Evolutionary conservation across 2,329 filamentous ascomycete genomes (phyloP).

Genomic region (Colletotrichum siamense): DNA sequence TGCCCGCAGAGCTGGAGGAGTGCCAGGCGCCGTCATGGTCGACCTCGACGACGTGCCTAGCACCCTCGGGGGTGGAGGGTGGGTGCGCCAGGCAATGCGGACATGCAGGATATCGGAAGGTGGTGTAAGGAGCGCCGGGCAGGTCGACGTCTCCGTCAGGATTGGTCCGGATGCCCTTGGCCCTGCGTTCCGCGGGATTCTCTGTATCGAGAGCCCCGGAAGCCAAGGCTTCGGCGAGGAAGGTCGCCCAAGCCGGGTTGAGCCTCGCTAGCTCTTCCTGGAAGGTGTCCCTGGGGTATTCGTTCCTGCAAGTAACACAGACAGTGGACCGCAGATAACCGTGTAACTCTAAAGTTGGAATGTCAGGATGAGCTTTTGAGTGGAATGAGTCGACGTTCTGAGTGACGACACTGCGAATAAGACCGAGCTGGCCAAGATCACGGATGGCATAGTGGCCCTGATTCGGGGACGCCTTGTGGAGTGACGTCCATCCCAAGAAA

Average conservation of each 20-base stretch:
- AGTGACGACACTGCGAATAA: constrained; percentile 81
- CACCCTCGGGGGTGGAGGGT: constrained; percentile 60
- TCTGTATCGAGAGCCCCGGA: constrained; percentile 81
- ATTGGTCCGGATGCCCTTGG: constrained; percentile 79
- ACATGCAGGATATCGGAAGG: constrained; percentile 90
- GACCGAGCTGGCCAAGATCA: constrained; percentile 72
- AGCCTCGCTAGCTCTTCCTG: constrained; percentile 77
- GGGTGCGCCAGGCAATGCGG: constrained; percentile 76
- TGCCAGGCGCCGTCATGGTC: constrained; percentile 85
- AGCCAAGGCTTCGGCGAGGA: constrained; percentile 74
- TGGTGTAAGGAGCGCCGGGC: constrained; percentile 84
- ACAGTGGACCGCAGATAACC: constrained; percentile 84
- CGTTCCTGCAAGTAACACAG: constrained; percentile 78
- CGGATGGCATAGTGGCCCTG: constrained; percentile 78
- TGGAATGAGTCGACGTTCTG: constrained; percentile 99
- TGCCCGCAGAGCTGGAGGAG: constrained; percentile 69
- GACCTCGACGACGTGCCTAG: constrained; percentile 64
- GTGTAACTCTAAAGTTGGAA: constrained; percentile 85
- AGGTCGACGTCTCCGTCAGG: constrained; percentile 95
- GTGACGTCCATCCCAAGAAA: constrained; percentile 88
- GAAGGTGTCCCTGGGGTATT: constrained; percentile 75
- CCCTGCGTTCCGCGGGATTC: constrained; percentile 71
- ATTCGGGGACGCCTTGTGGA: constrained; percentile 83
- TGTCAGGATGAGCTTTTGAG: constrained; percentile 72
- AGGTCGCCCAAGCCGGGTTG: constrained; percentile 86